Evolutionary conservation across 1,139 yeast species (phyloP).

Genomic region (Hansenula lynferdii): DNA sequence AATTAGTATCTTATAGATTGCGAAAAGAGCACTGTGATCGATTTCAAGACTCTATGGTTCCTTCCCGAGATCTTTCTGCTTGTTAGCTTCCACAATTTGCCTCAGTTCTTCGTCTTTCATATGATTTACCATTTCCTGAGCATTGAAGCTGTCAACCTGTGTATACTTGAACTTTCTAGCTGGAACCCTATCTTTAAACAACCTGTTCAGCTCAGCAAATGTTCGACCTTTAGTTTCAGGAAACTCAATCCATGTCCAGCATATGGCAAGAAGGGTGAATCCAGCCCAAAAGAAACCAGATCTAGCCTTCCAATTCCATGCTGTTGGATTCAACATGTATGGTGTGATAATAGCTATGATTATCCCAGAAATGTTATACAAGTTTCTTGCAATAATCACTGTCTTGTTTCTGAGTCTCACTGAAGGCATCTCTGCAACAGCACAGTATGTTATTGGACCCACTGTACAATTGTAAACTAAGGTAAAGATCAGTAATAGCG

Average conservation of each 20-base stretch:
- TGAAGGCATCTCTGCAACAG: slow-evolving; percentile 37
- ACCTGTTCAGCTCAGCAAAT: slow-evolving; percentile 34
- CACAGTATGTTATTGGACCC: slow-evolving; percentile 35
- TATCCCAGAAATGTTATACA: slow-evolving; percentile 29
- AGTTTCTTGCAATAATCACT: slow-evolving; percentile 32
- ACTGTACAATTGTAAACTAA: slow-evolving; percentile 27
- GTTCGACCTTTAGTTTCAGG: slow-evolving; percentile 41
- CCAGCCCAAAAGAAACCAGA: slow-evolving; percentile 22
- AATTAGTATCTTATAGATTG: no score
- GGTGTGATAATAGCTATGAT: slow-evolving; percentile 31
- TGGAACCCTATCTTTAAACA: slow-evolving; percentile 28
- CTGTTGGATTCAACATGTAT: slow-evolving; percentile 41
- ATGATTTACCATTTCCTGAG: slow-evolving; percentile 14
- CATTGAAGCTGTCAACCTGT: slow-evolving; percentile 16
- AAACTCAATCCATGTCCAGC: slow-evolving; percentile 36
- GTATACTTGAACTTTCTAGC: slow-evolving; percentile 28
- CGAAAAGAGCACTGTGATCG: no score
- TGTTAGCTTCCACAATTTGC: slow-evolving; percentile 10
- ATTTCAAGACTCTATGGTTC: neutral
- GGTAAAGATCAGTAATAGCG: slow-evolving; percentile 30
- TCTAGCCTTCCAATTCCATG: slow-evolving; percentile 43
- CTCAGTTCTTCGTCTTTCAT: slow-evolving; percentile 14
- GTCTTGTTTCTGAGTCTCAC: slow-evolving; percentile 35
- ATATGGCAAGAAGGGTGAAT: slow-evolving; percentile 27
- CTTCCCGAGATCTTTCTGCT: neutral